Conservation (phyloP, 2,329 filamentous ascomycete species). For the Botryotinia convoluta region DNA sequence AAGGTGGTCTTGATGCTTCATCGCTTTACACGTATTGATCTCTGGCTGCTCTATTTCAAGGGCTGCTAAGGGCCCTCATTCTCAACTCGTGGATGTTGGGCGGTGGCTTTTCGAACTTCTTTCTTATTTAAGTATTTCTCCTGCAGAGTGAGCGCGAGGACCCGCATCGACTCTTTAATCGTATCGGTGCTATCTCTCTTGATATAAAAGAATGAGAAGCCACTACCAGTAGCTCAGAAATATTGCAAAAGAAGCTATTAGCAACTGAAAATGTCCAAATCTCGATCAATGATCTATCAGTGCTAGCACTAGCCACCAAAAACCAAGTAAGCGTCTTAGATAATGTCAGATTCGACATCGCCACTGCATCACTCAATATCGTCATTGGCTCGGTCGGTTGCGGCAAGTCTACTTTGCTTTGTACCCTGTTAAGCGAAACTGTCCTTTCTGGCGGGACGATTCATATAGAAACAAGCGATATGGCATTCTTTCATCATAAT, state of each 20-base stretch:
- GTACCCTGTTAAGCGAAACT: neutral
- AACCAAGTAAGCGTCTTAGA: neutral
- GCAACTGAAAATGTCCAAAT: neutral
- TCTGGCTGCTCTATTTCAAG: neutral
- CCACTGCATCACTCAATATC: neutral
- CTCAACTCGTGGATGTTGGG: neutral
- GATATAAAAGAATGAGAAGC: neutral
- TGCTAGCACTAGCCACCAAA: neutral
- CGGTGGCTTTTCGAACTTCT: too few species aligned
- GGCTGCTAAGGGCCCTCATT: neutral
- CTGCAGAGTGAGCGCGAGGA: neutral
- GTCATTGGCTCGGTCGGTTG: fast-evolving
- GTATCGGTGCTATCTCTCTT: neutral
- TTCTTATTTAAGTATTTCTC: neutral
- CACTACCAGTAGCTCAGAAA: fast-evolving
- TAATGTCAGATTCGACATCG: neutral
- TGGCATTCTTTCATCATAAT: neutral
- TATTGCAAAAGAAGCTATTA: neutral
- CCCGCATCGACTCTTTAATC: fast-evolving
- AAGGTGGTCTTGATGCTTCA: neutral
- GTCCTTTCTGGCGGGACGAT: neutral
- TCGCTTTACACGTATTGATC: neutral
- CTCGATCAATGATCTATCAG: neutral
- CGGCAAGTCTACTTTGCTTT: neutral
- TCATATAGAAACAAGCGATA: neutral